Evolutionary conservation across 1,139 yeast species (phyloP).

Genomic region (Yamadazyma atmosphaerica): DNA sequence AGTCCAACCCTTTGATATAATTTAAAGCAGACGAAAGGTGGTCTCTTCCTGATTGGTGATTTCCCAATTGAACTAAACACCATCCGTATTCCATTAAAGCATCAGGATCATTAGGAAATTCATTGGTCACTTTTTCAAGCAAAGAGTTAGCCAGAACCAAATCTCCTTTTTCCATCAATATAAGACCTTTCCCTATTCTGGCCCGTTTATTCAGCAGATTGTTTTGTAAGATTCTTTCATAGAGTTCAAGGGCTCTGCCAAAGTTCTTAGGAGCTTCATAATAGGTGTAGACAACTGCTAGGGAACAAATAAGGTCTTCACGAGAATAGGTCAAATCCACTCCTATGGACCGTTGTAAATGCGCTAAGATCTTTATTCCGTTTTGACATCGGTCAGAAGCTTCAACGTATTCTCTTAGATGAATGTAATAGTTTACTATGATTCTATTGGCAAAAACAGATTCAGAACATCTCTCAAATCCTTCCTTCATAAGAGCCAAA

Average conservation of each 20-base stretch:
- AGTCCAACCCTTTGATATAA: conserved; percentile 49
- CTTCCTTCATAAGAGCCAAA: conserved; percentile 53
- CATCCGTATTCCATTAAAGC: conserved; percentile 77
- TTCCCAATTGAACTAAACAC: conserved; percentile 64
- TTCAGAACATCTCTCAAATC: conserved; percentile 45
- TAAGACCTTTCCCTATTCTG: conserved; percentile 77
- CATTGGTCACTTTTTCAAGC: conserved; percentile 50
- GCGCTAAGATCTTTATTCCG: conserved; percentile 61
- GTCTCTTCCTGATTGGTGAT: conserved; percentile 54
- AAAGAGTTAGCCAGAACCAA: conserved; percentile 53
- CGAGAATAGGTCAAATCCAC: conserved; percentile 51
- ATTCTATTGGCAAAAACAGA: conserved; percentile 68
- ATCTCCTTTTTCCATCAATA: conserved; percentile 65
- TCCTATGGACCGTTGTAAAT: conserved; percentile 47
- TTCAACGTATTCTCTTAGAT: conserved; percentile 61
- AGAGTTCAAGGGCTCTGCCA: conserved; percentile 68
- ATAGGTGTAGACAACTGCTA: conserved; percentile 79
- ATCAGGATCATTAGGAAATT: conserved; percentile 54
- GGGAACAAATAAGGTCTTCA: conserved; percentile 59
- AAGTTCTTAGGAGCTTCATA: conserved; percentile 90
- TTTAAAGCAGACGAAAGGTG: conserved; percentile 47
- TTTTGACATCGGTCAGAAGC: conserved; percentile 61
- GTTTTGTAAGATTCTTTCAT: conserved; percentile 56
- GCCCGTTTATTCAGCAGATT: conserved; percentile 56
- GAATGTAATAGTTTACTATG: conserved; percentile 58